Evolutionary conservation across 768 basidiomycete species (phyloP), one percentile per base, ranked within the genome.

Genomic region (Cubamyces lactineus): DNA sequence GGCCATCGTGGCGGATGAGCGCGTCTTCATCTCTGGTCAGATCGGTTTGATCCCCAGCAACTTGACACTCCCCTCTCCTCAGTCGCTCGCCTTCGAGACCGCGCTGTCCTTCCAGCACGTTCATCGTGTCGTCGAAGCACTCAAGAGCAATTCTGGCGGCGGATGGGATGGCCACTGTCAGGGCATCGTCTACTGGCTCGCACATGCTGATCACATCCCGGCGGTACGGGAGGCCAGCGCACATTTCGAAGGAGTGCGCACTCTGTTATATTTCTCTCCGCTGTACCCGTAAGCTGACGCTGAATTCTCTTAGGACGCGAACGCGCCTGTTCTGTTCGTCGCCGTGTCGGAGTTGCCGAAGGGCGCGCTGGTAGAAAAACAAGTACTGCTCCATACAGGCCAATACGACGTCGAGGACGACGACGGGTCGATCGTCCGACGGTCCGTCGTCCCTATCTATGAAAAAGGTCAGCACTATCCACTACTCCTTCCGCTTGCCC

Each of bases 11-110:
- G 86, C 83, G 47, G 85, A 83, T 65, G 84, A 89, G 53, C 84
- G 84, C 5, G 77, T 94, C n/a, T 94, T 92, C 66, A 79, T 98
- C 58, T 97, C 97, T 0, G 97, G 97, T 3, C 97, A 99, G 72
- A 98, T 99, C 48, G 94, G 94, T 0, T 79, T 99, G 21, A 78
- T 95, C 30, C 96, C 97, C 0, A 77, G 86, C 48, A 85, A 78
- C 48, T 78, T 98, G 28, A 71, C 80, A 1, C 77, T 98, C 2
- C 89, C 95, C 9, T 74, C 79, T 2, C 83, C 87, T 15, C 74
- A 63, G 3, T 86, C 82, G 11, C 71, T 92, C 54, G 75, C 84
- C 0, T 69, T 77, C 12, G 93, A 98, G 74, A 80, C 84, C 1
- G 88, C 91, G 1, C 78, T 98, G 8, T 82, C 84, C 0, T 81